phyloP scores from a whole-genome alignment of 805 yeast genomes.

The Pichia occidentalis region DNA sequence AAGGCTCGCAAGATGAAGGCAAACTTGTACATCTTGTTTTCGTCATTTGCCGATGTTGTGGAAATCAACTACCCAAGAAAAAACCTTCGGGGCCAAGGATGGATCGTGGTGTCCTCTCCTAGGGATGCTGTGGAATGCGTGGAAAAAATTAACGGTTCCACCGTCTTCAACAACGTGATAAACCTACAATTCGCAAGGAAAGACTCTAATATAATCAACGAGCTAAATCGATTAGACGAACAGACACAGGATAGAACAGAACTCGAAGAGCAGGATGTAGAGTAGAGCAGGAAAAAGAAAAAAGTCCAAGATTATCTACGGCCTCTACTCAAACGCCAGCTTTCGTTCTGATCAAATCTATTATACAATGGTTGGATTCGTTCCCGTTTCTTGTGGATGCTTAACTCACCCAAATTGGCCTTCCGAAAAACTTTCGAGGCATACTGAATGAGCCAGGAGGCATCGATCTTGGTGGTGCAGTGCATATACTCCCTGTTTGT shows the following conservation, averaged over 20 bases:
- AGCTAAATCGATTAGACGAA: constrained; percentile 9
- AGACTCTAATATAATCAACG: constrained; percentile 25
- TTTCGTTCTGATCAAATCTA: constrained; percentile 50
- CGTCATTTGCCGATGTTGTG: constrained; percentile 60
- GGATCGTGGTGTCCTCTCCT: constrained; percentile 43
- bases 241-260: neutral
- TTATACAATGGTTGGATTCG: constrained; percentile 71
- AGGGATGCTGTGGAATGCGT: constrained; percentile 48
- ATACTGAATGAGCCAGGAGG: constrained; percentile 65
- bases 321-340: constrained; percentile 67
- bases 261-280: too few species aligned
- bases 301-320: constrained; percentile 18
- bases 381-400: constrained; percentile 49
- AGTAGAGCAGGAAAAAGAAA: too few species aligned
- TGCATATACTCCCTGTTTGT: constrained; percentile 92
- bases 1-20: constrained; percentile 39
- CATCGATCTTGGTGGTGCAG: constrained; percentile 74
- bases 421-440: constrained; percentile 72
- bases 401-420: constrained; percentile 43
- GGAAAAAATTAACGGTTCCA: constrained; percentile 38
- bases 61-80: constrained; percentile 39
- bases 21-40: constrained; percentile 50
- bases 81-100: constrained; percentile 60
- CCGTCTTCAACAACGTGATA: constrained; percentile 48
- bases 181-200: constrained; percentile 37